Percentiles rank a stretch among this genome's conserved stretches.
Evolutionary conservation across 768 basidiomycete species (phyloP).

Genomic region (Kwoniella heveanensis): DNA sequence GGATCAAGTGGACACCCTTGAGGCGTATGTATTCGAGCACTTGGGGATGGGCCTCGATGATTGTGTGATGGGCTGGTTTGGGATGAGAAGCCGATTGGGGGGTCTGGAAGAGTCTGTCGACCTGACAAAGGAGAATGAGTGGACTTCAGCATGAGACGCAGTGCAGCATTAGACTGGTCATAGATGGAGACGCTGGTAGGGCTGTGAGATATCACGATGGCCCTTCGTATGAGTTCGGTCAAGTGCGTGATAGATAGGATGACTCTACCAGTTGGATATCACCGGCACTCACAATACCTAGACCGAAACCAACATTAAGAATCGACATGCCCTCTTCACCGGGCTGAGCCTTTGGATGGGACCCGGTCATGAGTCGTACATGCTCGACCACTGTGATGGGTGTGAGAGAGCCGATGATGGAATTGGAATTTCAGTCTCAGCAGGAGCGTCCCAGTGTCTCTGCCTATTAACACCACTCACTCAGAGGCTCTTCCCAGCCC

Average conservation of each 20-base stretch:
- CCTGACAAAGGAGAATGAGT: conserved; percentile 59
- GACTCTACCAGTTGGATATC: too few relatives aligned
- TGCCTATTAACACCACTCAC: conserved; percentile 55
- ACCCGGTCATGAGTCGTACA: conserved; percentile 65
- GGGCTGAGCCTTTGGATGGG: conserved; percentile 57
- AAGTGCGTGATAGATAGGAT: too few relatives aligned
- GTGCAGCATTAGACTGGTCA: too few relatives aligned
- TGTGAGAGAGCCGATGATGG: too few relatives aligned
- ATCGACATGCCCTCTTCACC: conserved; percentile 62
- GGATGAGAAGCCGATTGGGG: conserved; percentile 56
- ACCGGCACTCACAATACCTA: conserved; percentile 67
- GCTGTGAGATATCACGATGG: too few relatives aligned
- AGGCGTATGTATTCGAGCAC: conserved; percentile 79
- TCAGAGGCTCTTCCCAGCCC: conserved; percentile 92
- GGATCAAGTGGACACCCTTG: conserved; percentile 74
- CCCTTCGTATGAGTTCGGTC: too few relatives aligned
- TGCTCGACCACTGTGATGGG: conserved; percentile 69
- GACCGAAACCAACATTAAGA: conserved; percentile 89
- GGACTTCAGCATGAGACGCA: not conserved
- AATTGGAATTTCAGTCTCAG: not conserved
- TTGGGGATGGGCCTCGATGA: conserved; percentile 91
- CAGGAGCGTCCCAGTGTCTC: too few relatives aligned
- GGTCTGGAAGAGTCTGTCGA: conserved; percentile 77
- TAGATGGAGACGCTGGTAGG: too few relatives aligned
- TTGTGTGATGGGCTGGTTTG: conserved; percentile 73